These are phyloP conservation scores for Psilocybe cubensis DNA, from an alignment of 768 basidiomycete genomes.

Conservation along the genomic window DNA sequence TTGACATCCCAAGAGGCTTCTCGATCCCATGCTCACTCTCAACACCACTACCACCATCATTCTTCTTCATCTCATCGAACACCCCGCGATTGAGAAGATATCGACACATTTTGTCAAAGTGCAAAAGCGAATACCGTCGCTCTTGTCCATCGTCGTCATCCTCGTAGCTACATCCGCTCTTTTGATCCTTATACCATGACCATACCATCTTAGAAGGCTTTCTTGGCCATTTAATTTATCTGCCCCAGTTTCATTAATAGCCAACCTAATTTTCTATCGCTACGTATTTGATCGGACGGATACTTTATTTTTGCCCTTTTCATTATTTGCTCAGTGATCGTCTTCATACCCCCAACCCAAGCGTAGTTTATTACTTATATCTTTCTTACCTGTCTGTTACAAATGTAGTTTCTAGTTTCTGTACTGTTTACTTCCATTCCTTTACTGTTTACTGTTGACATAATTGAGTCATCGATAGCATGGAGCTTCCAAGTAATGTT, in stretches of 20 bases:
- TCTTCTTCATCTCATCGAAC: slow-evolving; percentile 49
- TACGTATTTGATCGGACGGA: slow-evolving; percentile 35
- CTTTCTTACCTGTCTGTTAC: slow-evolving; percentile 5
- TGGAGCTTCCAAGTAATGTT: not conserved
- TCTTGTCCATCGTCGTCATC: slow-evolving; percentile 26
- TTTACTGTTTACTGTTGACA: too few species aligned
- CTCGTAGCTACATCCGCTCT: slow-evolving; percentile 44
- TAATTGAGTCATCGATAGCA: not conserved
- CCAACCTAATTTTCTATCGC: slow-evolving; percentile 25
- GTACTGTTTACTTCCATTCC: not conserved
- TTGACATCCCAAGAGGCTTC: slow-evolving; percentile 44
- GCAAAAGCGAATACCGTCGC: slow-evolving; percentile 35
- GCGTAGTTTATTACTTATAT: slow-evolving; percentile 5
- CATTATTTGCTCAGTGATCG: slow-evolving; percentile 26
- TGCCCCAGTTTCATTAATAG: slow-evolving; percentile 36
- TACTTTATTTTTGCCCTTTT: slow-evolving; percentile 25
- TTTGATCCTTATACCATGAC: slow-evolving; percentile 43
- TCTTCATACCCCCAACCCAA: slow-evolving; percentile 13
- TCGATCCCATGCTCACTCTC: slow-evolving; percentile 32
- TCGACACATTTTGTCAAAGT: slow-evolving; percentile 51
- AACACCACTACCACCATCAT: slow-evolving; percentile 31
- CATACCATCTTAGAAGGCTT: slow-evolving; percentile 39
- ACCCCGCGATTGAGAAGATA: slow-evolving; percentile 37
- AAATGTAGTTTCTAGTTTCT: slow-evolving; percentile 2
- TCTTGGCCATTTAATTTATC: slow-evolving; percentile 23